These are phyloP conservation scores for Tetracladium setigerum DNA, from an alignment of 495 filamentous ascomycete genomes.

Conservation along the genomic window DNA sequence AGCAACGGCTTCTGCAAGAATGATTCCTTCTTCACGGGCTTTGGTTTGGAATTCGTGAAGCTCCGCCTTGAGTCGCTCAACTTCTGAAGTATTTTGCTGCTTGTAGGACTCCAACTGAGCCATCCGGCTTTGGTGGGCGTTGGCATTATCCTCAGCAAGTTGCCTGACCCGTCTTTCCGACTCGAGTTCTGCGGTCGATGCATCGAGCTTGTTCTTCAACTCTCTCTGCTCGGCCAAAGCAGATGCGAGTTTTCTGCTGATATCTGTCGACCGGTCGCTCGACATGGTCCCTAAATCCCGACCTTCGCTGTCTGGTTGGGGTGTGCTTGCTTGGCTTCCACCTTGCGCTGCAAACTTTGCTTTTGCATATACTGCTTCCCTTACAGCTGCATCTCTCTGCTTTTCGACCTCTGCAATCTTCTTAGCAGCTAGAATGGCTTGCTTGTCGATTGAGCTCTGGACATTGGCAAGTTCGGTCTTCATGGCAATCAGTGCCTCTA, in stretches of 20 bases:
- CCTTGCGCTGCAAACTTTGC: conserved; percentile 81
- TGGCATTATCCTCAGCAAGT: conserved; percentile 80
- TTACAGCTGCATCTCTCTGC: conserved; percentile 84
- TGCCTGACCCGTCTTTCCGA: conserved; percentile 73
- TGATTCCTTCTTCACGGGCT: conserved; percentile 69
- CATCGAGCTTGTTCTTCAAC: conserved; percentile 60
- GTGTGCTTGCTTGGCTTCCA: conserved; percentile 61
- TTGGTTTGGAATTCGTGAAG: conserved; percentile 68
- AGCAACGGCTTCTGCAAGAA: conserved; percentile 66
- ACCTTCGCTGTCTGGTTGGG: conserved; percentile 54
- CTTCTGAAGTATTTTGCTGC: conserved; percentile 70
- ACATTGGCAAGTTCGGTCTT: conserved; percentile 75
- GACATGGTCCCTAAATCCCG: conserved; percentile 50
- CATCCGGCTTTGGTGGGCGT: conserved; percentile 74
- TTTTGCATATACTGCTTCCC: conserved; percentile 90
- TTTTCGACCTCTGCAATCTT: conserved; percentile 89
- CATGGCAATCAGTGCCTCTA: conserved; percentile 92
- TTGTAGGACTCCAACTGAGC: conserved; percentile 74
- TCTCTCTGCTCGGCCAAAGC: conserved; percentile 73
- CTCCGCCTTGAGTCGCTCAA: conserved; percentile 77
- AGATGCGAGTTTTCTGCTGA: conserved; percentile 72
- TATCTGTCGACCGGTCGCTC: conserved; percentile 62
- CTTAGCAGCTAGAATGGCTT: conserved; percentile 75
- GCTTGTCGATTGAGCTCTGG: conserved; percentile 78
- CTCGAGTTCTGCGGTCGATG: conserved; percentile 59